Evolutionary conservation across 2,329 filamentous ascomycete species (phyloP).

Genomic region (Claviceps pazoutovae): DNA sequence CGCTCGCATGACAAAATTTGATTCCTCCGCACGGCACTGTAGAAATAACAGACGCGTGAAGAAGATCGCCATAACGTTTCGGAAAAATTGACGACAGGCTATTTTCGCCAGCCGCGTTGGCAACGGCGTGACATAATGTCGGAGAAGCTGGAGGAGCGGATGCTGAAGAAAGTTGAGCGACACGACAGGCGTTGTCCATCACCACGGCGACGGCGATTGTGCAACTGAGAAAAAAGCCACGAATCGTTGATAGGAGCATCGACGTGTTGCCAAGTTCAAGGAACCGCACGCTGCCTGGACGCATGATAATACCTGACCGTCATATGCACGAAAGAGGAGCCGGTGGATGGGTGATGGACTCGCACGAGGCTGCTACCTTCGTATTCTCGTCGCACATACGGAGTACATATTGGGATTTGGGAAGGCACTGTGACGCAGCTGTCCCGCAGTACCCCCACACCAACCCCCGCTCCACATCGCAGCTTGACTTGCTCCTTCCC

Average conservation of each 20-base stretch:
- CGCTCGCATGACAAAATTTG: no score
- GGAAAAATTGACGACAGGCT: no score
- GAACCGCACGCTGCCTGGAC: neutral
- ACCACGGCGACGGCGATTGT: neutral
- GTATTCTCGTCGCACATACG: constrained; percentile 2
- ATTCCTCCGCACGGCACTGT: no score
- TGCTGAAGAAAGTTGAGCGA: neutral
- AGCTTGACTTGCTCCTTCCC: no score
- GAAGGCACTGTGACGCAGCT: neutral
- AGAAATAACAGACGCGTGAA: no score
- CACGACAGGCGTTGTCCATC: neutral
- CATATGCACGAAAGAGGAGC: neutral
- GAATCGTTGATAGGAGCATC: neutral
- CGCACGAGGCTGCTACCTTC: neutral
- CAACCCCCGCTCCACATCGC: no score
- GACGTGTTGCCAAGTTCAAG: neutral
- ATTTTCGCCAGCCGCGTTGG: no score
- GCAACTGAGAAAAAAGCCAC: neutral
- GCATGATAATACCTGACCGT: neutral
- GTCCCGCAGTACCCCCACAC: no score
- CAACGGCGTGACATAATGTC: no score
- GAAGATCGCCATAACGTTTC: no score
- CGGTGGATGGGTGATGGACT: neutral
- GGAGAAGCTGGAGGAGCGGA: neutral
- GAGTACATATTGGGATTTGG: neutral